phyloP scores from a whole-genome alignment of 2,329 filamentous ascomycete species.

The Trichoderma sp. region DNA sequence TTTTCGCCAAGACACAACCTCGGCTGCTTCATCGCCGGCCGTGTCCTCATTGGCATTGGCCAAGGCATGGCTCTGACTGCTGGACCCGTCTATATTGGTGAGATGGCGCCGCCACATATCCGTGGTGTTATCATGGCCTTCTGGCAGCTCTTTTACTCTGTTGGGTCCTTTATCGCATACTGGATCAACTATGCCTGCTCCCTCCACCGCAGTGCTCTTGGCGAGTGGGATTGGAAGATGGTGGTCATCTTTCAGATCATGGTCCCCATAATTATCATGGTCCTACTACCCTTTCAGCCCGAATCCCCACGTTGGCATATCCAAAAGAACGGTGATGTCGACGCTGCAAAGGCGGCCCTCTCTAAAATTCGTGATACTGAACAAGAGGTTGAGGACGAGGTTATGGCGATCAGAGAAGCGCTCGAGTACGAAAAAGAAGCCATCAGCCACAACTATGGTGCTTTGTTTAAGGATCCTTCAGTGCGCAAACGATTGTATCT shows the following conservation, averaged over 20 bases:
- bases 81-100: constrained; percentile 4
- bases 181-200: constrained; percentile 17
- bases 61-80: constrained; percentile 12
- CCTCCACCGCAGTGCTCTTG: not conserved
- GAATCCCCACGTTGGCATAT: constrained; percentile 5
- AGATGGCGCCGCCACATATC: constrained; percentile 4
- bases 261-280: constrained; percentile 9
- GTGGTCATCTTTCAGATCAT: constrained; percentile 16
- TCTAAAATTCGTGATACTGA: not conserved
- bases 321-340: not conserved
- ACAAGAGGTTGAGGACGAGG: constrained; percentile 2
- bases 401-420: not conserved
- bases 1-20: constrained; percentile 3
- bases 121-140: constrained; percentile 8
- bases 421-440: constrained; percentile 10
- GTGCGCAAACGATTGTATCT: constrained; percentile 5
- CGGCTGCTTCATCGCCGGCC: constrained; percentile 8
- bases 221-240: constrained; percentile 14
- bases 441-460: constrained; percentile 3
- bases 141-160: constrained; percentile 14
- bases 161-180: not conserved
- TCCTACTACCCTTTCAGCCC: not conserved
- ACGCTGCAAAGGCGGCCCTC: constrained; percentile 1
- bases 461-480: not conserved
- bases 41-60: not conserved